A percentile compares a stretch with the other conserved stretches of the same genome.
These are phyloP conservation scores for Termitomyces sp. DNA, from an alignment of 768 basidiomycete genomes.

Conservation along the genomic window DNA sequence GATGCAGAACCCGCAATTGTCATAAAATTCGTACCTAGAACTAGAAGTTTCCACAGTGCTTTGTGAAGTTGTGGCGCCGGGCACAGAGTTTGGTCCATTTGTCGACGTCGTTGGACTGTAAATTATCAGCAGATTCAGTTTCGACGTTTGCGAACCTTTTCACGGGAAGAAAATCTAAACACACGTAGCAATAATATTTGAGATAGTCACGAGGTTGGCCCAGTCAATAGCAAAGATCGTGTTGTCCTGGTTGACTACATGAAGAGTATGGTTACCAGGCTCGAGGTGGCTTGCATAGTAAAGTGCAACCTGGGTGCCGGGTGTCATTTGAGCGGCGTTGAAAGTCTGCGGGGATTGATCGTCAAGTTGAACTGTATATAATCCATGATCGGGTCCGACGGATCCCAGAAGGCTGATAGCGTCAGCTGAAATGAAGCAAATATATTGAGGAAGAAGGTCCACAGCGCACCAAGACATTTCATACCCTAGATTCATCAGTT, in stretches of 20 bases:
- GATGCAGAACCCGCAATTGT: too few relatives aligned
- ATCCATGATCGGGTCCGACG: slow-evolving; percentile 10
- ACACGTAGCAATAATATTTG: background rate
- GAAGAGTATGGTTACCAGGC: slow-evolving; percentile 7
- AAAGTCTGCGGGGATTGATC: slow-evolving; percentile 4
- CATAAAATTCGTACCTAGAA: background rate
- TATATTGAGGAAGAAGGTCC: background rate
- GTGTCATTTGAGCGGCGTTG: too few relatives aligned
- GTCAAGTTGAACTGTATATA: slow-evolving; percentile 7
- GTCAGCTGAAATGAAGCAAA: background rate
- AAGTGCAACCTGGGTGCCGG: background rate
- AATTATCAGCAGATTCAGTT: background rate
- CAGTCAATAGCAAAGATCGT: slow-evolving; percentile 5
- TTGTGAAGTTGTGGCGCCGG: background rate
- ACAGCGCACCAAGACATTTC: background rate
- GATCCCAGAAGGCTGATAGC: slow-evolving; percentile 3
- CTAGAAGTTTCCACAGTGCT: background rate
- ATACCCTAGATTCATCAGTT: slow-evolving; percentile 3
- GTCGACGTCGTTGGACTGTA: background rate
- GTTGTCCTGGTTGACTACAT: slow-evolving; percentile 4
- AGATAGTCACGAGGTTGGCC: background rate
- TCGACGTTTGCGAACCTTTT: background rate
- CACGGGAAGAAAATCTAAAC: background rate
- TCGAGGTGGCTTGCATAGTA: slow-evolving; percentile 1
- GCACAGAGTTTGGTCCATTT: background rate